Percentiles rank a stretch among this genome's conserved stretches.
Conservation (phyloP, 139 green algal species). For the Tetradesmus lagerheimii region DNA sequence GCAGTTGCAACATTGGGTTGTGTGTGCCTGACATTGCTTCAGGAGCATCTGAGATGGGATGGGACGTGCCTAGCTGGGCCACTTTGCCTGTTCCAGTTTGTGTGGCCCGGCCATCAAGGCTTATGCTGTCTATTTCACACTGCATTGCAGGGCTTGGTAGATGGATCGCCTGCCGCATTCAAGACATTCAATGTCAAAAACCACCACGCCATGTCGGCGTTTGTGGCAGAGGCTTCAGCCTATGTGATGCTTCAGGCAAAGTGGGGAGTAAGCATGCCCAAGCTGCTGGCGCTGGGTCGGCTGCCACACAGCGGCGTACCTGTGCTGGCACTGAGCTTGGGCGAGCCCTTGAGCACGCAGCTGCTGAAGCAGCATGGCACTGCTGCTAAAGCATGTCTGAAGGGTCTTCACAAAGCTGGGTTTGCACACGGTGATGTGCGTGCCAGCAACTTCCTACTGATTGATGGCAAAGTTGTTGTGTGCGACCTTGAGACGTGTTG, state of each 20-base stretch:
- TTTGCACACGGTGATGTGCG: slow-evolving; percentile 33
- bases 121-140: too few species aligned
- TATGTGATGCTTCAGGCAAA: not conserved
- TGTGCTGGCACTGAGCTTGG: slow-evolving; percentile 7
- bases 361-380: not conserved
- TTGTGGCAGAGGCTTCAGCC: not conserved
- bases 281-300: slow-evolving; percentile 16
- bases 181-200: not conserved
- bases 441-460: slow-evolving; percentile 1
- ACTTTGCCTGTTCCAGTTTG: not conserved
- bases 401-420: slow-evolving; percentile 8
- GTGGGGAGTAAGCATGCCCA: not conserved
- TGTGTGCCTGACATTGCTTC: too few species aligned
- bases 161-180: not conserved
- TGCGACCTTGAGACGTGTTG: not conserved
- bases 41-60: not conserved
- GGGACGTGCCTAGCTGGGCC: not conserved
- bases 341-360: not conserved
- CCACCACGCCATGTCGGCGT: not conserved
- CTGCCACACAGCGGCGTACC: slow-evolving; percentile 25
- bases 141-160: not conserved
- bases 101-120: too few species aligned
- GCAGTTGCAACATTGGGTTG: too few species aligned
- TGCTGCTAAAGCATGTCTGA: not conserved
- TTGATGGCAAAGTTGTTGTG: slow-evolving; percentile 24